A percentile compares a stretch with the other conserved stretches of the same genome.
Conservation (phyloP, 1,284 basidiomycete genomes). For the Cryptococcus jaspeensis region DNA sequence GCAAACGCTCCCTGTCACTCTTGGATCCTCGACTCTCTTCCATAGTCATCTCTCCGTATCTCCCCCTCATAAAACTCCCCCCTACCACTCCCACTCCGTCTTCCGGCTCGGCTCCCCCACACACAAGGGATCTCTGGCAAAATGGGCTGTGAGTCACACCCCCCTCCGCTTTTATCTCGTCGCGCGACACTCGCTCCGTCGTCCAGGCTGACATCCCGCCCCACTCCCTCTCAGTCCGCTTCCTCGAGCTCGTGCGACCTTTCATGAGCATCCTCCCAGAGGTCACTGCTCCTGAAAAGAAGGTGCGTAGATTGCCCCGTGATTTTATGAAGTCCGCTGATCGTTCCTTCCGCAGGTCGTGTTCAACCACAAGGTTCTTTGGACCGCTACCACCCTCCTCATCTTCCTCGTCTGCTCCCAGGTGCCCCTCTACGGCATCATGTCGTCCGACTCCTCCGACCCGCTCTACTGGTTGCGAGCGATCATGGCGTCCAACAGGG, state of each 20-base stretch:
- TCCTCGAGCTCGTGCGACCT: constrained; percentile 91
- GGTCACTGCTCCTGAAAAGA: constrained; percentile 92
- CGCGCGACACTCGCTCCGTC: no score
- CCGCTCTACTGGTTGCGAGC: constrained; percentile 99
- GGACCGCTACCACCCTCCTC: constrained; percentile 94
- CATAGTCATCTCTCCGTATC: constrained; percentile 5
- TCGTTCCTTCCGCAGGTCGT: constrained; percentile 65
- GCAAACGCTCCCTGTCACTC: constrained; percentile 1
- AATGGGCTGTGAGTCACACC: constrained; percentile 34
- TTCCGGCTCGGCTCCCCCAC: constrained; percentile 11
- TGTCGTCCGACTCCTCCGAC: constrained; percentile 96
- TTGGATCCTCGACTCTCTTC: constrained; percentile 4
- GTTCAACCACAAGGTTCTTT: constrained; percentile 94
- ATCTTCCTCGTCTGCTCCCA: constrained; percentile 98
- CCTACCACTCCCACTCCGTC: not conserved
- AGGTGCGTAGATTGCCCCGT: constrained; percentile 56
- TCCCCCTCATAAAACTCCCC: not conserved
- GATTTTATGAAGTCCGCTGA: not conserved
- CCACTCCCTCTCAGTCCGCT: constrained; percentile 64
- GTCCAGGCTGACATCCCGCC: no score
- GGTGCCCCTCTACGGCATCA: constrained; percentile 95
- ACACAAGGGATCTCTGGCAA: constrained; percentile 20
- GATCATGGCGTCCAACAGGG: constrained; percentile 96
- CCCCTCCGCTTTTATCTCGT: not conserved
- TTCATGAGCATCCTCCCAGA: constrained; percentile 92